Conservation (phyloP, 2,329 filamentous ascomycete genomes). For the Juglanconis oblonga region DNA sequence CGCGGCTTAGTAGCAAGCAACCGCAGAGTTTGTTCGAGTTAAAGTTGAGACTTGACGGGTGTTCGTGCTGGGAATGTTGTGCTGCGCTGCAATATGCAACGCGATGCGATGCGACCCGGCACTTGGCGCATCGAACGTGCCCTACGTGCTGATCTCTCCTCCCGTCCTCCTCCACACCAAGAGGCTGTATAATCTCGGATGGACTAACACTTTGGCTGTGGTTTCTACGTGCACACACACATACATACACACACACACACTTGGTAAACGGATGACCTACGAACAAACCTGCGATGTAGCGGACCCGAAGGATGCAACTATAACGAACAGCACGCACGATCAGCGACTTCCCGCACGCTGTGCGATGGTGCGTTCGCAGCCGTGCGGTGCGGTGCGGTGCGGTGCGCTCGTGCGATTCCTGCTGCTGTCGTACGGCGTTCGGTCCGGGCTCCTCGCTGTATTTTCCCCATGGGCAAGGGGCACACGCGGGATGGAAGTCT, state of each 20-base stretch:
- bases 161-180: no score
- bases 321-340: not conserved
- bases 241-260: not conserved
- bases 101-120: conserved; percentile 13
- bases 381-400: not conserved
- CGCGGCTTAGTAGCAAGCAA: not conserved
- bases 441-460: not conserved
- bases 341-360: not conserved
- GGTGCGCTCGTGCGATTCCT: not conserved
- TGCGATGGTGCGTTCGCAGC: conserved; percentile 3
- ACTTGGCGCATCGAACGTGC: not conserved
- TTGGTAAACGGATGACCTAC: not conserved
- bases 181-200: conserved; percentile 2
- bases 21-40: not conserved
- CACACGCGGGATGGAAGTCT: not conserved
- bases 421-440: conserved; percentile 7
- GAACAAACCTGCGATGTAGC: not conserved
- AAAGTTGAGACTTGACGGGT: not conserved
- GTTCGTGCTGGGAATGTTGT: not conserved
- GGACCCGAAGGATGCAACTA: conserved; percentile 11
- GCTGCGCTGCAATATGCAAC: not conserved
- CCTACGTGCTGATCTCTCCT: not conserved
- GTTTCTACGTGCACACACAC: not conserved
- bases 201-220: not conserved
- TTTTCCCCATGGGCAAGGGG: not conserved